Base-by-base conservation (phyloP, 2,329 filamentous ascomycete species). In the Pestalotiopsis sp. region DNA sequence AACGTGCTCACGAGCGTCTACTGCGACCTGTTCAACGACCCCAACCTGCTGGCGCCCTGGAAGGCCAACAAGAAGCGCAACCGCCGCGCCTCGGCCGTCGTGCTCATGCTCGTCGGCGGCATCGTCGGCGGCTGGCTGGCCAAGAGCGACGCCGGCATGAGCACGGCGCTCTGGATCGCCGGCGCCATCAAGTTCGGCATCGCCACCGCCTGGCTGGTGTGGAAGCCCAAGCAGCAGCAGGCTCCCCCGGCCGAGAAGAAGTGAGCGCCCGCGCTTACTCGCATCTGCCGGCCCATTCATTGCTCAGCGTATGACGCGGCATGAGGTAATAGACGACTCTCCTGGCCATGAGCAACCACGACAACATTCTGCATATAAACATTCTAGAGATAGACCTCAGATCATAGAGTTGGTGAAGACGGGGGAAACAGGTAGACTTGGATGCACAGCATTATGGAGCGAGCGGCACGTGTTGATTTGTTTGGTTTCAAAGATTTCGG, bases 1-100 rank as follows among this genome's bases (percentile, higher is more conserved):
- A 86, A 84, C 62, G 86, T 88, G 11, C 74, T 88, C 52, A 88
- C 86, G n/a, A 85, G 82, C 68, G 77, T 86, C 52, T 86, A 87
- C 73, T 86, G 83, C 73, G 86, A 88, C 72, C 72, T 88, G 27
- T 81, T 86, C 73, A 84, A 82, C 20, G 86, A 88, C 73, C 82
- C 82, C 3, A 77, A 82, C 49, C 75, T 87, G 13, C 79, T 86
- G n/a, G 78, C 81, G 1, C 72, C 70, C 38, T 70, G 74, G 20
- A 71, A 70, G 59, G 79, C 82, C 13, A 88, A 88, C 70, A 78
- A 81, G 17, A 85, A 87, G 76, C 77, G 86, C 52, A 85, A 88
- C 75, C 78, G 86, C 9, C 76, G 86, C 9, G 76, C 84, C 25
- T 73, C 77, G 0, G 82, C 82, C 27, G 82, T 84, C 9, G 76